Base-by-base conservation (phyloP, 495 filamentous ascomycete genomes). In the Physcia stellaris region DNA sequence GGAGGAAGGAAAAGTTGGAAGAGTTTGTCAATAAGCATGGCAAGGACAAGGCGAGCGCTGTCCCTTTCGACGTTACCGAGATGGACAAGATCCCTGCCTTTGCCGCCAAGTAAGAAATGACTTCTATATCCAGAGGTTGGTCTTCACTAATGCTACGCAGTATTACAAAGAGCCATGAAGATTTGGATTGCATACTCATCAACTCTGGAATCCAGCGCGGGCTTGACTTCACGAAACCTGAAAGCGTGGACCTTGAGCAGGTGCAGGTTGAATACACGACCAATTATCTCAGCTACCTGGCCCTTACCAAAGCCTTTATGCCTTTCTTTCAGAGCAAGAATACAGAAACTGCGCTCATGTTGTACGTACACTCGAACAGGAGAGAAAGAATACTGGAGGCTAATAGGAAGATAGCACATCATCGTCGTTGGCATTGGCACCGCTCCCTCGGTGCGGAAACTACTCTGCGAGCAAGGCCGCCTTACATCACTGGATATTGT, bases 251-350 rank as follows among this genome's bases (percentile, higher is more conserved):
- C 48, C 58, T 86, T 0, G 49, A 56, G 0, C 30, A 57, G 0
- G 53, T 77, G 13, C 54, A 70, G 30, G 44, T 57, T 5, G 82
- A 86, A 50, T 40, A 83, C 19, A 58, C 55, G 6, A 82, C 75
- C 2, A 86, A 86, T 58, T 86, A 83, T 56, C 67, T 69, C 21
- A 64, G 77, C 12, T 66, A 68, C 32, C 51, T 86, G 5, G 63
- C 71, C 42, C 59, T 83, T 1, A 66, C 71, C 16, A 66, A 73
- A 10, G 66, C 67, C 0, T 77, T 86, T 52, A 61, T 83, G 1
- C 75, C 80, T 0, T 70, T 75, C 45, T 62, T 86, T 2, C 63
- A 73, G 43, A 58, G 55, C 26, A 63, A 73, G 42, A 6, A 49
- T 13, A 39, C 38, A 3, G 45, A 57, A 42, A 53, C 62, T 1